phyloP scores from a whole-genome alignment of 139 green algal species.

The Pleodorina starrii region DNA sequence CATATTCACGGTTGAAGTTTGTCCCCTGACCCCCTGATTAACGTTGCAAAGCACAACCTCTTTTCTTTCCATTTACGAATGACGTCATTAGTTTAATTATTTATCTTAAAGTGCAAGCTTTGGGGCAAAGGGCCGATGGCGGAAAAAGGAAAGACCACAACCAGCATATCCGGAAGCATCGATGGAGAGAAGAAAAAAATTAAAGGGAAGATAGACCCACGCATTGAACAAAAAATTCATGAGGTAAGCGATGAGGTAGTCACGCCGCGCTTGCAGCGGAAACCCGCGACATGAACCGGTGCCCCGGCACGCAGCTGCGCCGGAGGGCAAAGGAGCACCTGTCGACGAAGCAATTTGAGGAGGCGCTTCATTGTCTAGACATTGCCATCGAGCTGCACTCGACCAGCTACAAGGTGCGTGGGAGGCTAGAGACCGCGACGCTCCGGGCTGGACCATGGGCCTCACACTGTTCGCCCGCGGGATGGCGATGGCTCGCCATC shows the following conservation, averaged over 20 bases:
- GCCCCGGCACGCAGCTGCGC: slow-evolving; percentile 28
- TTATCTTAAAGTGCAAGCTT: not conserved
- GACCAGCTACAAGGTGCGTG: slow-evolving; percentile 56
- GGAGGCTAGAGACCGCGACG: not conserved
- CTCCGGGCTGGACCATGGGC: not conserved
- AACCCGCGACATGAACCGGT: not conserved
- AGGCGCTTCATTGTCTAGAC: slow-evolving; percentile 56
- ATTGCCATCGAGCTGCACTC: slow-evolving; percentile 62
- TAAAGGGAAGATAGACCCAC: slow-evolving; percentile 43
- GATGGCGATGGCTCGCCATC: too few relatives aligned
- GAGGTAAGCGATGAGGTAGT: not conserved
- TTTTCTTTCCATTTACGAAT: not conserved
- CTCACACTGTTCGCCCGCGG: too few relatives aligned
- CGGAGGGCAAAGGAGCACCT: slow-evolving; percentile 48
- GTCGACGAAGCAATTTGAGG: slow-evolving; percentile 41
- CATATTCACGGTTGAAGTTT: too few relatives aligned
- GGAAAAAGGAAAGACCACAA: not conserved
- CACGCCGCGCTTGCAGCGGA: not conserved
- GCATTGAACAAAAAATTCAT: slow-evolving; percentile 42
- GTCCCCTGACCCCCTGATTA: too few relatives aligned
- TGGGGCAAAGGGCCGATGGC: slow-evolving; percentile 5
- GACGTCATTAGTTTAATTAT: not conserved
- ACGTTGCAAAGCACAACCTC: too few relatives aligned
- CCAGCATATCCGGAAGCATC: not conserved
- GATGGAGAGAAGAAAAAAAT: slow-evolving; percentile 18